A percentile compares a stretch with the other conserved stretches of the same genome.
These are phyloP conservation scores for Steccherinum ochraceum DNA, from an alignment of 768 basidiomycete species.

Conservation along the genomic window DNA sequence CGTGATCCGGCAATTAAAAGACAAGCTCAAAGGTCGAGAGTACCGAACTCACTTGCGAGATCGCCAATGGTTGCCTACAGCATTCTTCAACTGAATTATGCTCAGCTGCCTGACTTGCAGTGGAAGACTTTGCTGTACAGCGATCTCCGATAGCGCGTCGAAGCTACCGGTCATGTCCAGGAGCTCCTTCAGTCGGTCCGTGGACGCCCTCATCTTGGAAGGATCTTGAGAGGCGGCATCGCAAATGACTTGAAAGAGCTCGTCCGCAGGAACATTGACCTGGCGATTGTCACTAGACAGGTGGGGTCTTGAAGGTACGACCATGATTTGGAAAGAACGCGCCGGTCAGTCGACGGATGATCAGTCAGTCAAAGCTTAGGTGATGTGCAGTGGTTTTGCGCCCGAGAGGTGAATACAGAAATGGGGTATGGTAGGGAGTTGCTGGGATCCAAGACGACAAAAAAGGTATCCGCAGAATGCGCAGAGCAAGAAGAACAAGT, in stretches of 20 bases:
- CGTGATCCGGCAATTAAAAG: slow-evolving; percentile 1
- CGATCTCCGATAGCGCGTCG: slow-evolving; percentile 69
- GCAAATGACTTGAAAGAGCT: slow-evolving; percentile 59
- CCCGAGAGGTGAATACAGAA: background rate
- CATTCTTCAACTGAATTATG: slow-evolving; percentile 88
- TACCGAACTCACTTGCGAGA: slow-evolving; percentile 58
- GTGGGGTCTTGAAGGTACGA: background rate
- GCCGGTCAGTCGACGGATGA: background rate
- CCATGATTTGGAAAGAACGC: background rate
- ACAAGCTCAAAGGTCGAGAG: background rate
- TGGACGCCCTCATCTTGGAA: slow-evolving; percentile 36
- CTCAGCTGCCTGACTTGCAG: slow-evolving; percentile 68
- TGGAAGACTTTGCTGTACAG: slow-evolving; percentile 52
- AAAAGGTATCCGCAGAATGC: background rate
- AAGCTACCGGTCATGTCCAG: slow-evolving; percentile 65
- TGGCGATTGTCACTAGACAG: background rate
- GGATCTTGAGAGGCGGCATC: slow-evolving; percentile 74
- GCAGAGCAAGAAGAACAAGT: background rate
- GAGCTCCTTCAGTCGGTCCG: slow-evolving; percentile 60
- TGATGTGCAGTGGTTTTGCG: background rate
- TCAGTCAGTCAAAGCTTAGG: background rate
- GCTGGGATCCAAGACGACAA: background rate
- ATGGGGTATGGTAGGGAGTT: background rate
- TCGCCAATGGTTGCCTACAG: slow-evolving; percentile 67
- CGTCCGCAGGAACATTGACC: slow-evolving; percentile 28